Base-by-base conservation (phyloP, 768 basidiomycete species). In the Hericium coralloides region DNA sequence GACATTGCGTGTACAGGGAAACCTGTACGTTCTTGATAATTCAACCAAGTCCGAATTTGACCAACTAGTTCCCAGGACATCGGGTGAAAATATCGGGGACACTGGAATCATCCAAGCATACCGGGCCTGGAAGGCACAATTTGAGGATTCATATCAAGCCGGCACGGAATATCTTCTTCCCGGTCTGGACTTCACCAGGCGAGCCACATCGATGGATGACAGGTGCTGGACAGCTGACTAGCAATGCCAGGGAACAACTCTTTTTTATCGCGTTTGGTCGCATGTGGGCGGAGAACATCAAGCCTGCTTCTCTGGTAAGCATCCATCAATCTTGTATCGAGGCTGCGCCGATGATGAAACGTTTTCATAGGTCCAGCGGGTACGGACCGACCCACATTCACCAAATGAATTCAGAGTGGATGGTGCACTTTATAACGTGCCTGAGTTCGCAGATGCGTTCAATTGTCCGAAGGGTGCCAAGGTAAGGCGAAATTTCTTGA, bases 211-310 rank as follows among this genome's bases (percentile, higher is more conserved):
- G 25, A 10, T n/a, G 38, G 25, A 41, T 3, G 15, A 26, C 18
- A 25, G 17, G 38, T 45, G 23, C 48, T 59, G 39, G n/a, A 57
- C n/a, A 23, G 36, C 14, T 23, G 23, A 12, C 15, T 52, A 36
- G 10, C 12, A 22, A 2, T 26, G 37, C 25, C 65, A 89, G 88
- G 58, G 95, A 97, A 41, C 95, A 98, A 74, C 72, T 98, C 26
- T 98, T 98, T 74, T 98, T 97, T 76, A 82, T 98, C 55, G 81
- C 91, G 2, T 95, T 90, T 65, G 94, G 82, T 14, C 81, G 88
- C 25, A 83, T 88, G n/a, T 95, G 92, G 92, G 91, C 86, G 0
- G 79, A 82, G 65, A 84, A 83, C 63, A 88, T 86, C 70, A 91
- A 87, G 60, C 80, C 89, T 23, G 85, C 82, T 47, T 81, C 87